Evolutionary conservation across 2,329 filamentous ascomycete species (phyloP).

Genomic region (Leptographium lundbergii): DNA sequence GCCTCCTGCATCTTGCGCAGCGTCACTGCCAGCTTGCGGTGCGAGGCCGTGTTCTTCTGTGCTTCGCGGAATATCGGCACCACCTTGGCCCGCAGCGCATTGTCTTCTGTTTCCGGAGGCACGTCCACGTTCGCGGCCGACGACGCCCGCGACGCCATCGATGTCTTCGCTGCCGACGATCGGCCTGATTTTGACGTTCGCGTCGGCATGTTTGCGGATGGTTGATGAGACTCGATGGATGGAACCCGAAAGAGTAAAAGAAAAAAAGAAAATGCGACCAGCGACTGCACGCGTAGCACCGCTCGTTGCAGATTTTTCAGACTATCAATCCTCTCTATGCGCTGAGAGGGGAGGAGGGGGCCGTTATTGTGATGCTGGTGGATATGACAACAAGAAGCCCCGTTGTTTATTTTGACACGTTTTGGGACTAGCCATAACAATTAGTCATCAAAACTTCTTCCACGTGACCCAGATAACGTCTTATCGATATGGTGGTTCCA

Average conservation of each 20-base stretch:
- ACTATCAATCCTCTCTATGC: neutral
- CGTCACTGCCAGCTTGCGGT: conserved; percentile 78
- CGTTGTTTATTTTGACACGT: conserved; percentile 10
- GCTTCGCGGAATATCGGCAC: conserved; percentile 66
- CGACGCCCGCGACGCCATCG: conserved; percentile 34
- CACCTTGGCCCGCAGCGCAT: conserved; percentile 59
- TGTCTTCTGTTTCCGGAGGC: conserved; percentile 61
- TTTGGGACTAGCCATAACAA: conserved; percentile 8
- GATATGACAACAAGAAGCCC: neutral
- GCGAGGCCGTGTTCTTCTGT: conserved; percentile 78
- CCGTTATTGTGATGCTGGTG: neutral
- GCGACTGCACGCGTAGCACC: neutral
- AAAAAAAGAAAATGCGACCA: neutral
- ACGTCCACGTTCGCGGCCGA: conserved; percentile 32
- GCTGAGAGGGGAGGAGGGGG: neutral
- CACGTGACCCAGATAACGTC: conserved; percentile 5
- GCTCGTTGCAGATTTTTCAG: neutral
- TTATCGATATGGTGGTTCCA: conserved; percentile 7
- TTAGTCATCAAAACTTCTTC: neutral
- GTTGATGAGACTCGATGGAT: neutral
- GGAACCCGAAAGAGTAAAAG: neutral
- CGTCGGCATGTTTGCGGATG: conserved; percentile 31
- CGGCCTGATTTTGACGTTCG: conserved; percentile 32
- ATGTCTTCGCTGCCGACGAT: conserved; percentile 28
- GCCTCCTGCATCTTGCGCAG: conserved; percentile 84